Conservation (phyloP, 352 stramenopile species). For the Aphanomyces cochlioides region DNA sequence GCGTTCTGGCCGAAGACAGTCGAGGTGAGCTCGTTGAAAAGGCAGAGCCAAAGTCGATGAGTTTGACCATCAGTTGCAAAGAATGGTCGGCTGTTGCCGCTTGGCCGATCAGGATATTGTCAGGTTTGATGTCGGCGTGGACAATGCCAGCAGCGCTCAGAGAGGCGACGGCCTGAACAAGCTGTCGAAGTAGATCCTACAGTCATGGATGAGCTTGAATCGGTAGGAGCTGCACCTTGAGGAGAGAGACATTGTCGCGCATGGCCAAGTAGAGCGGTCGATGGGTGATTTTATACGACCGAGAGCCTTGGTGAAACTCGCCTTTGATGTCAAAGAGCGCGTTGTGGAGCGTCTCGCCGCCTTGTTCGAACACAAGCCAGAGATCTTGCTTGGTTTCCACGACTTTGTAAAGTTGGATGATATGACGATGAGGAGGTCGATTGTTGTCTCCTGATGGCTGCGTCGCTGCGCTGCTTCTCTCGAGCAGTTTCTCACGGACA, state of each 20-base stretch:
- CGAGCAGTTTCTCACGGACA: conserved; percentile 1
- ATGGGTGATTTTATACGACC: conserved; percentile 12
- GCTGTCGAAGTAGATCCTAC: conserved; percentile 12
- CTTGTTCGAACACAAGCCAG: conserved; percentile 24
- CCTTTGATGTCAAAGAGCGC: conserved; percentile 25
- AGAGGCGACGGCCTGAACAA: conserved; percentile 2
- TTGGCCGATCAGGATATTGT: conserved; percentile 22
- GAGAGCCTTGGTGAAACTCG: conserved; percentile 20
- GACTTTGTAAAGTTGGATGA: conserved; percentile 8
- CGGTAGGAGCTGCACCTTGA: conserved; percentile 4
- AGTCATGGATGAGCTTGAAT: no score
- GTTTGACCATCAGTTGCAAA: background rate
- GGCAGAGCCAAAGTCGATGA: conserved; percentile 28
- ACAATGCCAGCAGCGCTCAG: background rate
- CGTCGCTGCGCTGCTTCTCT: background rate
- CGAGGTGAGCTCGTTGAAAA: conserved; percentile 1
- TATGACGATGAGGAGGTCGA: background rate
- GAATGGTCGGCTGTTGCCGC: background rate
- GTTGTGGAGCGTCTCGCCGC: conserved; percentile 24
- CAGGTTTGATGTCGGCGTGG: conserved; percentile 29
- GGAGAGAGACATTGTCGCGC: conserved; percentile 12
- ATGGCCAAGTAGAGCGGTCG: conserved; percentile 24
- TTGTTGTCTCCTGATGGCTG: background rate
- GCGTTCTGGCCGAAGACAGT: background rate
- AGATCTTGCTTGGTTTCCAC: conserved; percentile 22